These are phyloP conservation scores for Cercophora samala DNA, from an alignment of 495 filamentous ascomycete genomes.

Conservation along the genomic window DNA sequence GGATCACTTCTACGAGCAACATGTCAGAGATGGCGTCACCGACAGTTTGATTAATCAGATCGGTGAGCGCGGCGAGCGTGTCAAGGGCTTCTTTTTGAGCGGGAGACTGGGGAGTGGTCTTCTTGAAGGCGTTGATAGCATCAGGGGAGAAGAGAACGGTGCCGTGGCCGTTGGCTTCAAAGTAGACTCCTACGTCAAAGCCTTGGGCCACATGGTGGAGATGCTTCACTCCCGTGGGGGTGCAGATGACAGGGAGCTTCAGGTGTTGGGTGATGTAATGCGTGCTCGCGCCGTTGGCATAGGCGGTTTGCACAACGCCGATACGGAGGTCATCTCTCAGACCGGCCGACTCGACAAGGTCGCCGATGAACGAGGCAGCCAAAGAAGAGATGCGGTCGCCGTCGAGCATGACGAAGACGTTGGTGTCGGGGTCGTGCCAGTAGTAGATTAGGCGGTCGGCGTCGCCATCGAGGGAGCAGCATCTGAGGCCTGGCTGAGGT, in stretches of 20 bases:
- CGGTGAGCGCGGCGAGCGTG: constrained; percentile 72
- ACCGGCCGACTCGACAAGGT: constrained; percentile 75
- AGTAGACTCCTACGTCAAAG: constrained; percentile 95
- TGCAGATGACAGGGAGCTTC: constrained; percentile 86
- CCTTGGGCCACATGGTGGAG: constrained; percentile 90
- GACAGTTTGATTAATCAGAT: constrained; percentile 96
- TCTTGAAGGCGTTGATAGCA: constrained; percentile 71
- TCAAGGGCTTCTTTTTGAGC: constrained; percentile 83
- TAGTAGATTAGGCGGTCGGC: constrained; percentile 96
- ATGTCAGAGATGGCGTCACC: constrained; percentile 95
- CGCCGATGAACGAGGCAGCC: constrained; percentile 88
- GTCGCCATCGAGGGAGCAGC: constrained; percentile 89
- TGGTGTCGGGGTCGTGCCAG: constrained; percentile 74
- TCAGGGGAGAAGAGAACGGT: constrained; percentile 89
- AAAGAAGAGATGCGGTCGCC: constrained; percentile 96
- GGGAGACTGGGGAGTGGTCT: constrained; percentile 79
- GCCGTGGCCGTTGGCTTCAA: constrained; percentile 97
- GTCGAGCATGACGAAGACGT: constrained; percentile 83
- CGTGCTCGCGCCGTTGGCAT: constrained; percentile 95
- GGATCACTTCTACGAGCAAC: constrained; percentile 91
- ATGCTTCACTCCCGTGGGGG: constrained; percentile 93
- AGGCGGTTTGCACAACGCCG: constrained; percentile 94
- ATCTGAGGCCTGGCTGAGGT: constrained; percentile 69
- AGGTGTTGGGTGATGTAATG: constrained; percentile 84
- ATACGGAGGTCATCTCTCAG: constrained; percentile 76